Conservation (phyloP, 2,329 filamentous ascomycete genomes). For the Aspergillus ruber region DNA sequence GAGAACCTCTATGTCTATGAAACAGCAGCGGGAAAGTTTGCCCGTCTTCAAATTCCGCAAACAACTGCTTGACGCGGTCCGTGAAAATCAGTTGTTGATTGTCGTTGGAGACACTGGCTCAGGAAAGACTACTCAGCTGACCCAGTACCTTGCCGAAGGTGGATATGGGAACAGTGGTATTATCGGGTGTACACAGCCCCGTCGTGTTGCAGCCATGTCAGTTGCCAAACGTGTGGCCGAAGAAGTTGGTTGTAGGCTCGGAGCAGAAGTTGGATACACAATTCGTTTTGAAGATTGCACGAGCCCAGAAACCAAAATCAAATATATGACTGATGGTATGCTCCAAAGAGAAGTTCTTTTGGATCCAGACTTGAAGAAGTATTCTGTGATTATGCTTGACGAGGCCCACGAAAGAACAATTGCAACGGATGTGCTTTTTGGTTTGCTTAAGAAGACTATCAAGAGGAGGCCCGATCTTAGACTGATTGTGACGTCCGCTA, state of each 20-base stretch:
- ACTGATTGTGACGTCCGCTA: conserved; percentile 93
- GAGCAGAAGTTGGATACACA: conserved; percentile 91
- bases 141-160: conserved; percentile 88
- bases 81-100: conserved; percentile 83
- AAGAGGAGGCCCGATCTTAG: conserved; percentile 82
- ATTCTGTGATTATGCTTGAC: conserved; percentile 96
- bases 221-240: conserved; percentile 95
- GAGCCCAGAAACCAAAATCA: conserved; percentile 80
- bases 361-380: conserved; percentile 80
- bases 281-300: conserved; percentile 97
- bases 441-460: conserved; percentile 85
- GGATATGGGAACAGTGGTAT: conserved; percentile 83
- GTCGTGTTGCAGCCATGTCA: conserved; percentile 94
- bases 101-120: conserved; percentile 97
- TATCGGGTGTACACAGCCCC: conserved; percentile 93
- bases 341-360: conserved; percentile 89
- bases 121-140: conserved; percentile 94
- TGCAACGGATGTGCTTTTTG: conserved; percentile 90
- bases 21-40: conserved; percentile 83
- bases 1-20: conserved; percentile 84
- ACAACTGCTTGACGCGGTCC: conserved; percentile 79
- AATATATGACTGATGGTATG: conserved; percentile 99
- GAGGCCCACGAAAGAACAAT: conserved; percentile 98
- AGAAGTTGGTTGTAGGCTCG: conserved; percentile 85
- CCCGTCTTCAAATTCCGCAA: conserved; percentile 85